Evolutionary conservation across 192 early-diverging fungal genomes (phyloP).

Genomic region (Linnemannia schmuckeri): DNA sequence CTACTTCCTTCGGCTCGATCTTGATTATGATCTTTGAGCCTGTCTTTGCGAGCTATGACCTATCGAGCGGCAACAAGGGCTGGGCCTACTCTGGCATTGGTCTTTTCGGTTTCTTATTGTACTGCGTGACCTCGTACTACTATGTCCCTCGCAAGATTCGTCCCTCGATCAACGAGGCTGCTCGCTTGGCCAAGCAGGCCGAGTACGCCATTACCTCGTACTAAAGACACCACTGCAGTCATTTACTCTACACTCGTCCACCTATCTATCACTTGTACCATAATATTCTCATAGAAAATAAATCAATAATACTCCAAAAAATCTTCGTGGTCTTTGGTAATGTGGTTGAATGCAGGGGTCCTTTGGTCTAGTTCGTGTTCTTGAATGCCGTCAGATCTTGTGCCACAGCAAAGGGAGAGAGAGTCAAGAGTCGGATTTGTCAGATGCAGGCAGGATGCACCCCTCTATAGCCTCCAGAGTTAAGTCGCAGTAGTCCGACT

Average conservation of each 20-base stretch:
- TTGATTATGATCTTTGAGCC: constrained; percentile 49
- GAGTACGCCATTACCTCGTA: constrained; percentile 37
- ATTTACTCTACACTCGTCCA: too few relatives aligned
- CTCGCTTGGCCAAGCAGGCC: constrained; percentile 41
- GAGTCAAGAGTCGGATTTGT: not conserved
- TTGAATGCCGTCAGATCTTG: not conserved
- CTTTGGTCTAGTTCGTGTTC: not conserved
- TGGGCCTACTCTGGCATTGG: constrained; percentile 52
- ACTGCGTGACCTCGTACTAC: constrained; percentile 36
- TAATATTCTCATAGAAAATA: too few relatives aligned
- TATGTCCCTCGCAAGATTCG: constrained; percentile 47
- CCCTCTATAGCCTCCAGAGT: not conserved
- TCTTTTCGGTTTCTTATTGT: constrained; percentile 50
- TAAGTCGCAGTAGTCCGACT: not conserved
- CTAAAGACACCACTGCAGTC: not conserved
- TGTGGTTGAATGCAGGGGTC: too few relatives aligned
- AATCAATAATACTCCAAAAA: too few relatives aligned
- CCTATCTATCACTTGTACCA: too few relatives aligned
- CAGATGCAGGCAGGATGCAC: not conserved
- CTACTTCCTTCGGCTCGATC: constrained; percentile 59
- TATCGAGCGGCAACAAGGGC: constrained; percentile 28
- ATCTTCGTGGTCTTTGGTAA: too few relatives aligned
- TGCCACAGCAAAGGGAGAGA: too few relatives aligned
- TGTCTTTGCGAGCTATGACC: constrained; percentile 9
- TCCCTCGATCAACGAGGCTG: constrained; percentile 52